Evolutionary conservation across 371 early-diverging fungal species (phyloP).

Genomic region (Dentiscutata heterogama): DNA sequence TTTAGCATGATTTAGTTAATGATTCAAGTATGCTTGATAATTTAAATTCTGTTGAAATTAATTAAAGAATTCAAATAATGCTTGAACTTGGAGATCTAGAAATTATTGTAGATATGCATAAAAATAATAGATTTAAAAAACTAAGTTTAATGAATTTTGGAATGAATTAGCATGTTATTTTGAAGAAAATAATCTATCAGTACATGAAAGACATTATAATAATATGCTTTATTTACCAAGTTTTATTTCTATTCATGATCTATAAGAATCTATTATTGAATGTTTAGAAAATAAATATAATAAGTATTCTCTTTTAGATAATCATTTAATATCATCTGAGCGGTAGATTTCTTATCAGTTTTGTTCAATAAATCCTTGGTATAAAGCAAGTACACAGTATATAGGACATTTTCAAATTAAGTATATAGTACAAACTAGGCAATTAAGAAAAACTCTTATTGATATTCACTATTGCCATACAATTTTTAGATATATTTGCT

Average conservation of each 20-base stretch:
- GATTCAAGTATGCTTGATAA: background rate
- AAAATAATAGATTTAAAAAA: background rate
- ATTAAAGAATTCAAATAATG: background rate
- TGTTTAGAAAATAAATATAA: background rate
- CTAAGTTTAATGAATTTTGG: constrained; percentile 4
- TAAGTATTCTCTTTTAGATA: background rate
- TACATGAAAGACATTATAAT: background rate
- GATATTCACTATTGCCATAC: background rate
- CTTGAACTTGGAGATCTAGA: constrained; percentile 4
- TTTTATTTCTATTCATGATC: background rate
- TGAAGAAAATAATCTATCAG: background rate
- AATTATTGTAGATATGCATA: background rate
- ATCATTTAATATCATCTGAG: background rate
- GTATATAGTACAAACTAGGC: background rate
- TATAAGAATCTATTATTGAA: background rate
- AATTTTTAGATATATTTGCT: background rate
- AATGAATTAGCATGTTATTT: background rate
- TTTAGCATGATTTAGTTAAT: background rate
- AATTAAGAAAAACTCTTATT: background rate
- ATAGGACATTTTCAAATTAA: background rate
- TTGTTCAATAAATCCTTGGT: background rate
- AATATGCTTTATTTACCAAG: background rate
- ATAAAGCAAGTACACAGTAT: background rate
- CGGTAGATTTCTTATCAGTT: background rate
- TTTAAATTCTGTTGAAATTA: background rate